Base-by-base conservation (phyloP, 495 filamentous ascomycete species). In the Pyrenula aspistea region DNA sequence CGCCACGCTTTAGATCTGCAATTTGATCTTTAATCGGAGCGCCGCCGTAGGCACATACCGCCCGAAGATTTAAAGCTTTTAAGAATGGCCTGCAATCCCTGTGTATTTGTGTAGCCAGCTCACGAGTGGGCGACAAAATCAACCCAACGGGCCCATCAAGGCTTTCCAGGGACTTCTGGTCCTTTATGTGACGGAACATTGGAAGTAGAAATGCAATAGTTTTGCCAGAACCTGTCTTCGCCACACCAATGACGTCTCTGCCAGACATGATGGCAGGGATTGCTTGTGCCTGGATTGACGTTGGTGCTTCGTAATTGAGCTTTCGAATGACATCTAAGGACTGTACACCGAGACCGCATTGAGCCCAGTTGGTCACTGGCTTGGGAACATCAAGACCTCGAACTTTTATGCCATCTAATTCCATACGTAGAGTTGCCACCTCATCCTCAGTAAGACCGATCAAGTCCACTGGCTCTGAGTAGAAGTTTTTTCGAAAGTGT, bases 141-240 rank as follows among this genome's bases (percentile, higher is more conserved):
- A 99, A 63, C 12, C 83, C 81, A 42, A 97, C 82, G 1, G 94
- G 90, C 1, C 94, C 94, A 58, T 97, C 94, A 60, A 87, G 82
- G 24, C 83, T 80, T 54, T 84, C 84, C n/a, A 97, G 71, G 1
- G 87, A 84, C 51, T 82, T 74, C 63, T 99, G 93, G 64, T 97
- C 93, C 64, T 91, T 94, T 71, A 99, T 95, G 65, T 99, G 93
- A 21, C 93, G 82, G 63, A 97, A 96, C 88, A 97, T 95, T 20
- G 93, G 93, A 19, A 99, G 77, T 12, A 92, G 68, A 65, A 96
- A 99, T 22, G 94, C 93, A 60, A 96, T 84, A 0, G 94, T 99
- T 69, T 99, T 99, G 61, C 94, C 94, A n/a, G 94, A 97, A 2
- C 94, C 94, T 20, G 94, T 99, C 69, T 97, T 97, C 2, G 94